Evolutionary conservation across 306 rosid species (phyloP).

Genomic region (Trichosanthes cucumerina): DNA sequence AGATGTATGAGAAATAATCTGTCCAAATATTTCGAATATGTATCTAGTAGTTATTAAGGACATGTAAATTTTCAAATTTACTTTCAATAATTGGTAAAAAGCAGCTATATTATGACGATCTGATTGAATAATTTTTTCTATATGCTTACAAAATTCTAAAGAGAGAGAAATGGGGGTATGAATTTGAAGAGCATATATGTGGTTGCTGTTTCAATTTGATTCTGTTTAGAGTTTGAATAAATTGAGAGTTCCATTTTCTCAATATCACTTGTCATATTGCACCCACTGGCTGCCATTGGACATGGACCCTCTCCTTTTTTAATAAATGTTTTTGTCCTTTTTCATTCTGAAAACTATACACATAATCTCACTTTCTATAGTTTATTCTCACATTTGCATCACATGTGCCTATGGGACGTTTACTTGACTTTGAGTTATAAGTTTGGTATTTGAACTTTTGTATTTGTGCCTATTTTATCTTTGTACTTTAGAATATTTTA

Average conservation of each 20-base stretch:
- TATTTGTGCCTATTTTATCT: too few relatives aligned
- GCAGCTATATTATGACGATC: too few relatives aligned
- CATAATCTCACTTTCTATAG: neutral
- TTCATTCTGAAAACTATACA: neutral
- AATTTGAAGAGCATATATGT: neutral
- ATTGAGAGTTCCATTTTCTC: neutral
- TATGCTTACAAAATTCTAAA: too few relatives aligned
- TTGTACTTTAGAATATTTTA: too few relatives aligned
- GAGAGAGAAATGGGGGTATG: neutral
- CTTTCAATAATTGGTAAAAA: too few relatives aligned
- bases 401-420: too few relatives aligned
- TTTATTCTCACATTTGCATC: neutral
- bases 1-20: too few relatives aligned
- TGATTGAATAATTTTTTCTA: too few relatives aligned
- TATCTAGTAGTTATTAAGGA: too few relatives aligned
- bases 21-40: too few relatives aligned
- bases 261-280: neutral
- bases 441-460: too few relatives aligned
- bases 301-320: neutral
- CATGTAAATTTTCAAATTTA: too few relatives aligned
- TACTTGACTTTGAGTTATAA: neutral
- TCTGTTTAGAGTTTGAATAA: neutral
- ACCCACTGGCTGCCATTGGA: neutral
- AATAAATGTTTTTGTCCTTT: neutral
- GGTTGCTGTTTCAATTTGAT: neutral